Conservation (phyloP, 371 early-diverging fungal genomes). For the Catenaria anguillulae region DNA sequence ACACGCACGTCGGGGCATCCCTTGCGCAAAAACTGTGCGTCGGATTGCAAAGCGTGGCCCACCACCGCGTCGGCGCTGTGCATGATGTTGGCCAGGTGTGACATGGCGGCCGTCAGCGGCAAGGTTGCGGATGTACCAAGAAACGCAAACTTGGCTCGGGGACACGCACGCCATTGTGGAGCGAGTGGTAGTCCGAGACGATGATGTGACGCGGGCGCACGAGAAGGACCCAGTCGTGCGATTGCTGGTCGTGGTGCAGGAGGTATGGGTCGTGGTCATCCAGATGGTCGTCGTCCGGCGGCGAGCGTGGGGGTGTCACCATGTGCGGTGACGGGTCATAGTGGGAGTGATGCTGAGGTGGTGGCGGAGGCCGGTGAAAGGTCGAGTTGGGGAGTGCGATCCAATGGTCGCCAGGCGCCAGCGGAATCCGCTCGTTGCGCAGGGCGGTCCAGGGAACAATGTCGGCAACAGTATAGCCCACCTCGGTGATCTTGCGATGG, state of each 20-base stretch:
- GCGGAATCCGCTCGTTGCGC: not conserved
- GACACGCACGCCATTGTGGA: conserved; percentile 4
- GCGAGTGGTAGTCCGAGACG: not conserved
- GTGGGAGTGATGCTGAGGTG: no score
- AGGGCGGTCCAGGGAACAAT: not conserved
- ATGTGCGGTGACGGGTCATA: no score
- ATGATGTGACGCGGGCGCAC: not conserved
- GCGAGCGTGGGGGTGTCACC: no score
- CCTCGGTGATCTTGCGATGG: not conserved
- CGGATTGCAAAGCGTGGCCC: not conserved
- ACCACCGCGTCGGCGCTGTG: not conserved
- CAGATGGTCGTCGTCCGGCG: no score
- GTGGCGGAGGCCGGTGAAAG: no score
- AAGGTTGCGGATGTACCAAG: not conserved
- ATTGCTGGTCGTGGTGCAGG: not conserved
- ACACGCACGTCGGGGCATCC: not conserved
- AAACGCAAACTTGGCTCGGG: not conserved
- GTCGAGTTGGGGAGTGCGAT: no score
- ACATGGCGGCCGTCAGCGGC: not conserved
- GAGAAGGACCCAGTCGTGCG: not conserved
- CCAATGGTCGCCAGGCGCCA: no score
- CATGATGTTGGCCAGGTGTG: not conserved
- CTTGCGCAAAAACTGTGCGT: not conserved
- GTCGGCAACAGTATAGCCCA: conserved; percentile 2
- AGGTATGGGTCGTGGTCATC: not conserved